Conservation (phyloP, 768 basidiomycete genomes). For the Rhodotorula sphaerocarpa region DNA sequence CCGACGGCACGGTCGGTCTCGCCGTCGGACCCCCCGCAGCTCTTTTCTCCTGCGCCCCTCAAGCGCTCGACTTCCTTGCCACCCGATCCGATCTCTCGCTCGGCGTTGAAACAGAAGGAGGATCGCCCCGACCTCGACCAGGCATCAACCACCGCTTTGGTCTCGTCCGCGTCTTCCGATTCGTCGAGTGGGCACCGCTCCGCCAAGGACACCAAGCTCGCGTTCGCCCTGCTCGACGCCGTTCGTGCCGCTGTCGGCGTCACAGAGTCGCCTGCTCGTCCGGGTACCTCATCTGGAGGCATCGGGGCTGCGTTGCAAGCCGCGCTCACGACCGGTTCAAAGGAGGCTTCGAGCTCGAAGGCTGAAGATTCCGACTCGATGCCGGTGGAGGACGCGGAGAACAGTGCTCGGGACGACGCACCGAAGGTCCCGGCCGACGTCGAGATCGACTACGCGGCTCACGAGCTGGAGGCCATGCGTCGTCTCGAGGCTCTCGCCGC, state of each 20-base stretch:
- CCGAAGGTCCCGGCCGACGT: background rate
- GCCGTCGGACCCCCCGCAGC: background rate
- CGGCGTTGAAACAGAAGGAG: too few species aligned
- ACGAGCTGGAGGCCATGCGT: conserved; percentile 4
- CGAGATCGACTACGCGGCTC: background rate
- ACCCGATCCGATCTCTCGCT: too few species aligned
- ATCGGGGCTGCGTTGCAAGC: background rate
- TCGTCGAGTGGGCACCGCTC: background rate
- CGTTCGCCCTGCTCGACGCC: conserved; percentile 17
- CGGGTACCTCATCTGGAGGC: too few species aligned
- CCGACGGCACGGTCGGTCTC: background rate
- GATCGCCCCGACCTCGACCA: too few species aligned
- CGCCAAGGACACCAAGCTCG: conserved; percentile 2
- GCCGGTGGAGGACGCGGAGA: too few species aligned
- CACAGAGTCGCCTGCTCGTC: too few species aligned
- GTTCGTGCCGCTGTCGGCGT: conserved; percentile 5
- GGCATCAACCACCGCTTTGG: too few species aligned
- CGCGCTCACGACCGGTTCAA: background rate
- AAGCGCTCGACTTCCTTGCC: background rate
- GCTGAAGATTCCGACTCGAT: background rate
- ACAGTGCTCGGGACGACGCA: too few species aligned
- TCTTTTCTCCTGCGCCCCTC: background rate
- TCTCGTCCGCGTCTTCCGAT: background rate
- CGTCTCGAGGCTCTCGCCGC: background rate
- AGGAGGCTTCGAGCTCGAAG: background rate